These are phyloP conservation scores for Colletotrichum horii DNA, from an alignment of 2,329 filamentous ascomycete species.

Conservation along the genomic window DNA sequence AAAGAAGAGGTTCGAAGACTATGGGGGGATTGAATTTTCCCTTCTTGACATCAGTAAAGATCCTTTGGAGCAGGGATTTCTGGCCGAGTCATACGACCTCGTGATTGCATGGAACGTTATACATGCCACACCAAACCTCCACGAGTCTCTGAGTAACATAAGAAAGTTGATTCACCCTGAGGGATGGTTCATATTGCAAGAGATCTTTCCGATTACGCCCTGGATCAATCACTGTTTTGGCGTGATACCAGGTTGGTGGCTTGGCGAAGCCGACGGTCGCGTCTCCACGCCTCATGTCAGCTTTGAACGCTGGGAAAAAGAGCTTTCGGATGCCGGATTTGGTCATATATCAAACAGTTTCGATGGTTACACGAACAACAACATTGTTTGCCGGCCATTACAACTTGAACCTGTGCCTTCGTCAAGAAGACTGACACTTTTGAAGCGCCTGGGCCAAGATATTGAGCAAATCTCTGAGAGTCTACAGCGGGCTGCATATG, in stretches of 20 bases:
- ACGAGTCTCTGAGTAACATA: not conserved
- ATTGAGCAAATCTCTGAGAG: not conserved
- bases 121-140: constrained; percentile 36
- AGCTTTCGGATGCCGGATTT: constrained; percentile 31
- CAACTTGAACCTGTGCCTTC: not conserved
- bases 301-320: constrained; percentile 27
- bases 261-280: constrained; percentile 32
- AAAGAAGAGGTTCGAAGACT: constrained; percentile 29
- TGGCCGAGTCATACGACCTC: constrained; percentile 35
- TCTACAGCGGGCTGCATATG: not conserved
- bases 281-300: constrained; percentile 28
- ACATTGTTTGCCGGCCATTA: not conserved
- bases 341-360: constrained; percentile 1
- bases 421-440: not conserved
- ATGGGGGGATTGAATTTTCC: constrained; percentile 23
- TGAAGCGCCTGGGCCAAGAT: not conserved
- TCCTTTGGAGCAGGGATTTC: constrained; percentile 23
- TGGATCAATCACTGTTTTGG: constrained; percentile 34
- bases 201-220: constrained; percentile 26
- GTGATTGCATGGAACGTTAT: constrained; percentile 42
- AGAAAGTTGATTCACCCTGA: constrained; percentile 1
- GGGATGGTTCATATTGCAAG: constrained; percentile 27
- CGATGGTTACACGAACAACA: constrained; percentile 8
- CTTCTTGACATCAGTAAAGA: constrained; percentile 35
- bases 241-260: constrained; percentile 38